Conservation (phyloP, 108 stramenopile genomes). For the Nitzschia putrida region DNA sequence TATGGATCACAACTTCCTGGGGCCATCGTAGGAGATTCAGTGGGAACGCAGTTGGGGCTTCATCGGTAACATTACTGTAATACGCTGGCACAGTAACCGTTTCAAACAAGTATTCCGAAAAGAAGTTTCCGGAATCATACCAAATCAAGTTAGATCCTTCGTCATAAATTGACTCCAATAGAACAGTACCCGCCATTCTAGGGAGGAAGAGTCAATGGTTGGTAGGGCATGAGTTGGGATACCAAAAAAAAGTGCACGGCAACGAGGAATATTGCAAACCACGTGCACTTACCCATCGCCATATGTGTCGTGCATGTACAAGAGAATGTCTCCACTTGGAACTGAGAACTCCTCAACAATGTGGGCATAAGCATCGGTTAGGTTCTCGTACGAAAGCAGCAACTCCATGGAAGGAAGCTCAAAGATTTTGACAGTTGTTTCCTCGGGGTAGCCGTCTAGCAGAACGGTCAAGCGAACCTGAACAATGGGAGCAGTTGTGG, state of each 20-base stretch:
- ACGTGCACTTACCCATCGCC: slow-evolving; percentile 11
- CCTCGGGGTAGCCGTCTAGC: slow-evolving; percentile 4
- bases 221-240: not conserved
- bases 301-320: not conserved
- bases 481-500: not conserved
- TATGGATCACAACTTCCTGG: not conserved
- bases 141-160: not conserved
- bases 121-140: not conserved
- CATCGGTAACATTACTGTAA: not conserved
- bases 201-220: not conserved
- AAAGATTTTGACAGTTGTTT: not conserved
- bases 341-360: not conserved
- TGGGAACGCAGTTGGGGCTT: not conserved
- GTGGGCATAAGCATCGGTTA: not conserved
- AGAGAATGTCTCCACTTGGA: too few species aligned
- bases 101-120: not conserved
- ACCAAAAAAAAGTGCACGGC: not conserved
- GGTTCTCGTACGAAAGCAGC: not conserved
- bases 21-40: too few species aligned
- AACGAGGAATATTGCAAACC: too few species aligned
- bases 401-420: not conserved
- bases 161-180: not conserved
- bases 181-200: not conserved
- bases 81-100: not conserved
- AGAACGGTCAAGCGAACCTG: not conserved